A percentile compares a stretch with the other conserved stretches of the same genome.
phyloP scores from a whole-genome alignment of 2,329 filamentous ascomycete genomes.

The Monilinia fructicola region DNA sequence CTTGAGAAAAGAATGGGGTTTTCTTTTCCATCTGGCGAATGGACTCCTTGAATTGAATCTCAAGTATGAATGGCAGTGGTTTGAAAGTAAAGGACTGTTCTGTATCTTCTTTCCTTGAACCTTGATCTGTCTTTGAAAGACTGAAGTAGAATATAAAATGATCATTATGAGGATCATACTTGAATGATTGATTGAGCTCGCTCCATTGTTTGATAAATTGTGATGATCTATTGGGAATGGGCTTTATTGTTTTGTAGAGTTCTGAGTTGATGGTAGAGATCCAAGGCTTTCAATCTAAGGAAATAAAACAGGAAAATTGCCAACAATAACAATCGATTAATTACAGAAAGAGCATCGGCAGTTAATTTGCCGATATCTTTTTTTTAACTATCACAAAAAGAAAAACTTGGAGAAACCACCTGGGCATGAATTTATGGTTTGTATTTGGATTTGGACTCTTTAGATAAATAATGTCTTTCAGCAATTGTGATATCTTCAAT shows the following conservation, averaged over 20 bases:
- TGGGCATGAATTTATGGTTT: too few relatives aligned
- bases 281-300: too few relatives aligned
- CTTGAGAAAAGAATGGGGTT: neutral
- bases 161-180: neutral
- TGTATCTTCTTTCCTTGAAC: neutral
- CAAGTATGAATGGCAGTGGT: neutral
- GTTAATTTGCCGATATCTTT: too few relatives aligned
- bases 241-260: neutral
- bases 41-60: neutral
- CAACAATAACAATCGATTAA: too few relatives aligned
- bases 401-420: too few relatives aligned
- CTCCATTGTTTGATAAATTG: neutral
- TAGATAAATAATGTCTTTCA: neutral
- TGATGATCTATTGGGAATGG: neutral
- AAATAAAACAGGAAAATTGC: too few relatives aligned
- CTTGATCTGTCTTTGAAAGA: neutral
- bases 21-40: neutral
- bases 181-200: neutral
- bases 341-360: too few relatives aligned
- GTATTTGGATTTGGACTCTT: neutral
- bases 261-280: neutral
- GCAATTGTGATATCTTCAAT: neutral
- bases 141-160: neutral
- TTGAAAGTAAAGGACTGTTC: neutral
- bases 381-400: too few relatives aligned